Percentiles rank a stretch among this genome's conserved stretches.
Conservation (phyloP, 1,139 yeast genomes). For the Geotrichum klebahnii region DNA sequence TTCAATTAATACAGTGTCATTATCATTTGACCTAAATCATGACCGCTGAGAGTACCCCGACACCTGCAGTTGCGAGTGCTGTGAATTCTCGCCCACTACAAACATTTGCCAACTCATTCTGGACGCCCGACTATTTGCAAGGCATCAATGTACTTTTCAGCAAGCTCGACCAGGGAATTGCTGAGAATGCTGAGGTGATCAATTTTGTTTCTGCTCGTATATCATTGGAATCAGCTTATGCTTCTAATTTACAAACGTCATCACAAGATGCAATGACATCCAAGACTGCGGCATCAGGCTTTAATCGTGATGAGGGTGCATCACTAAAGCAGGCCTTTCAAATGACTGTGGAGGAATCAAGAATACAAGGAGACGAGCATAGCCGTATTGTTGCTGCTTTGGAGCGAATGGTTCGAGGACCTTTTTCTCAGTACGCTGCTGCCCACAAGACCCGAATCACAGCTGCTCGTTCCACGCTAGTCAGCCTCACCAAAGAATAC, state of each 20-base stretch:
- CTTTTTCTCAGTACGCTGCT: constrained; percentile 66
- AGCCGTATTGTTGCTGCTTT: constrained; percentile 59
- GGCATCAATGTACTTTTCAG: constrained; percentile 58
- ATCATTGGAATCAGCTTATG: constrained; percentile 61
- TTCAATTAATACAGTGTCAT: constrained; percentile 7
- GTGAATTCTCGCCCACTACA: constrained; percentile 10
- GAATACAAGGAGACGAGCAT: constrained; percentile 62
- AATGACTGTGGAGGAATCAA: constrained; percentile 50
- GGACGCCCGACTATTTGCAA: constrained; percentile 66
- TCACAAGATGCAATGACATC: constrained; percentile 5
- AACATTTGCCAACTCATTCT: constrained; percentile 44
- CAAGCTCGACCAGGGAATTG: constrained; percentile 61
- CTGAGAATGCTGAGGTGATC: constrained; percentile 64
- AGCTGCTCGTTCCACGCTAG: constrained; percentile 52
- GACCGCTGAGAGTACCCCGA: too few relatives aligned
- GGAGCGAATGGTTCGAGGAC: constrained; percentile 56
- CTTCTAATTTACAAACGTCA: constrained; percentile 44
- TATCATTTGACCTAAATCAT: too few relatives aligned
- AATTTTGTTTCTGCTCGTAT: constrained; percentile 58
- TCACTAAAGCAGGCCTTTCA: constrained; percentile 53
- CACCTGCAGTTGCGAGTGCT: constrained; percentile 13
- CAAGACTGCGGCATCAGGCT: constrained; percentile 31
- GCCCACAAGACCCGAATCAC: constrained; percentile 65
- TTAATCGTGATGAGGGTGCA: constrained; percentile 42
- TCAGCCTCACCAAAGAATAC: constrained; percentile 49